These are phyloP conservation scores for Lippia alba DNA, from an alignment of 305 asterid species.

Conservation along the genomic window DNA sequence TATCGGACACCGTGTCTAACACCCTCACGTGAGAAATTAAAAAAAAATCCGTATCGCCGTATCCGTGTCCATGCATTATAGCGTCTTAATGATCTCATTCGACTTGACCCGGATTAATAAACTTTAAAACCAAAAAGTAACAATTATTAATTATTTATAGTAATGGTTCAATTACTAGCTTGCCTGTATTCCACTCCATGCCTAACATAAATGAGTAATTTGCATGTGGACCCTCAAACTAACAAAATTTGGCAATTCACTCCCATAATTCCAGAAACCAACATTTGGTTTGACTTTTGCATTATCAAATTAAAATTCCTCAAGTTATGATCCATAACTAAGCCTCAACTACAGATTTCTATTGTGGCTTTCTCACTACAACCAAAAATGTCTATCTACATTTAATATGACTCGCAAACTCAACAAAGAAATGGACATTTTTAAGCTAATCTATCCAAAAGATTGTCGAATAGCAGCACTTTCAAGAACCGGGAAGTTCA, in stretches of 20 bases:
- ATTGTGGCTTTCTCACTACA: slow-evolving; percentile 30
- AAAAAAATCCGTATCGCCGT: no score
- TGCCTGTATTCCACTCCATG: no score
- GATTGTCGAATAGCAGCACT: neutral
- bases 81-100: no score
- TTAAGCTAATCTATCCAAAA: slow-evolving; percentile 18
- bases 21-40: no score
- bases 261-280: neutral
- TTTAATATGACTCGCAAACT: slow-evolving; percentile 18
- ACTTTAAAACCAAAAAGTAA: no score
- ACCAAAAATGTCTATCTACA: slow-evolving; percentile 31
- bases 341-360: slow-evolving; percentile 17
- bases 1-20: no score
- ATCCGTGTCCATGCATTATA: no score
- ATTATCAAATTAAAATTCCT: neutral
- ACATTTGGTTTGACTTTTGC: neutral
- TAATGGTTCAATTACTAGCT: no score
- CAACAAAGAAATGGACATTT: slow-evolving; percentile 19
- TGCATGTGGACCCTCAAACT: no score
- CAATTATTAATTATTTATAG: no score
- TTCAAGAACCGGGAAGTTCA: slow-evolving; percentile 13
- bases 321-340: slow-evolving; percentile 20
- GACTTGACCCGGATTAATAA: no score
- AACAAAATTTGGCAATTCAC: slow-evolving; percentile 5
- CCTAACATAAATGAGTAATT: no score